phyloP scores from a whole-genome alignment of 768 basidiomycete species.

The Leccinum ochraceum region DNA sequence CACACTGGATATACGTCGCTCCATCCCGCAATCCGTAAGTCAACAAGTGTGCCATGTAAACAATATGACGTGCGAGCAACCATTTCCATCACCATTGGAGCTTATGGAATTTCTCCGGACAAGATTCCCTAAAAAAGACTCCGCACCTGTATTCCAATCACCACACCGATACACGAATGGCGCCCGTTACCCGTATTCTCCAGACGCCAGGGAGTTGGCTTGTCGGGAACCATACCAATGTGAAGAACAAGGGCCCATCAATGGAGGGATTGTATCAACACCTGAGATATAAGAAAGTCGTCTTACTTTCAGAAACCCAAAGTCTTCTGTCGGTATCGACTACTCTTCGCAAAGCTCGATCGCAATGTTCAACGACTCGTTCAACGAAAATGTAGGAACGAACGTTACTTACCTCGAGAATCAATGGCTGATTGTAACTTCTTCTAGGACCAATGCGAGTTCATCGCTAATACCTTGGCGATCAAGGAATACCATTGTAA shows the following conservation, averaged over 20 bases:
- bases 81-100: slow-evolving; percentile 7
- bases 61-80: not conserved
- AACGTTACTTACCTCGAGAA: not conserved
- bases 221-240: slow-evolving; percentile 19
- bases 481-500: slow-evolving; percentile 7
- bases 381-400: slow-evolving; percentile 18
- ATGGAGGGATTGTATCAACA: slow-evolving; percentile 2
- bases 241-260: slow-evolving; percentile 1
- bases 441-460: slow-evolving; percentile 11
- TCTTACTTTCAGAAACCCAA: not conserved
- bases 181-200: not conserved
- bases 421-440: not conserved
- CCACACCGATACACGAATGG: not conserved
- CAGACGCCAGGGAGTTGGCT: slow-evolving; percentile 18
- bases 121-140: not conserved
- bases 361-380: slow-evolving; percentile 15
- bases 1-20: not conserved
- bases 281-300: slow-evolving; percentile 15
- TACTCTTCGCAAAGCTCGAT: not conserved
- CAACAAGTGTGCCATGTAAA: not conserved
- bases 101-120: not conserved
- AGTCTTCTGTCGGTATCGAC: not conserved
- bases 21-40: not conserved
- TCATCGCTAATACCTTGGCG: slow-evolving; percentile 9
- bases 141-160: not conserved